Evolutionary conservation across 73 alveolate species (phyloP).

Genomic region (Durusdinium trenchii): DNA sequence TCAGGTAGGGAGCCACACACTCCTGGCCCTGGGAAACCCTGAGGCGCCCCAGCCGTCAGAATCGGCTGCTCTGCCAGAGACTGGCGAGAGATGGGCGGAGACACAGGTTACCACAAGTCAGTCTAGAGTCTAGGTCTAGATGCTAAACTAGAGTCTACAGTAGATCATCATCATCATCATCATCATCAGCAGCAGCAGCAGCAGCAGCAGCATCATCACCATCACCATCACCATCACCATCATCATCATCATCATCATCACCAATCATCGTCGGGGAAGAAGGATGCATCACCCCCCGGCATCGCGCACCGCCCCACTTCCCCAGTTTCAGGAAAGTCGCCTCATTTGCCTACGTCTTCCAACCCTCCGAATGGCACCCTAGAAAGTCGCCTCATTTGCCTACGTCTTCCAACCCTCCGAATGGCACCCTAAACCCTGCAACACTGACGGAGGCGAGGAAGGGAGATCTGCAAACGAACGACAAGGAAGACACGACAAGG

Average conservation of each 20-base stretch:
- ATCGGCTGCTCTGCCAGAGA: conserved; percentile 54
- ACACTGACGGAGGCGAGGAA: too few species aligned
- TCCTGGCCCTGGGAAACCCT: neutral
- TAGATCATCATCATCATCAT: too few species aligned
- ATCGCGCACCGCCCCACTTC: neutral
- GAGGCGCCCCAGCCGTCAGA: neutral
- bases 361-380: too few species aligned
- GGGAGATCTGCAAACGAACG: too few species aligned
- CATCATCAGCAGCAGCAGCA: neutral
- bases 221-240: neutral
- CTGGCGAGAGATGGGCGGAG: neutral
- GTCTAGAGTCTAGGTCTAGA: neutral
- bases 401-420: too few species aligned
- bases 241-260: neutral
- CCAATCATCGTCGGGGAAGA: neutral
- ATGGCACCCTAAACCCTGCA: too few species aligned
- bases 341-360: too few species aligned
- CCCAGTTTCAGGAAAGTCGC: too few species aligned
- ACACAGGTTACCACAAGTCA: neutral
- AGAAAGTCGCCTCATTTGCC: too few species aligned
- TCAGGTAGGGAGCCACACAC: neutral
- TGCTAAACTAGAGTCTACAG: neutral
- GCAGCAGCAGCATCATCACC: neutral
- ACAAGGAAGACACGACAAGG: too few species aligned
- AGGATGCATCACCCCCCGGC: neutral